Percentiles rank a stretch among this genome's conserved stretches.
These are phyloP conservation scores for Parvularia atlantis DNA, from an alignment of 78 protist genomes.

Conservation along the genomic window DNA sequence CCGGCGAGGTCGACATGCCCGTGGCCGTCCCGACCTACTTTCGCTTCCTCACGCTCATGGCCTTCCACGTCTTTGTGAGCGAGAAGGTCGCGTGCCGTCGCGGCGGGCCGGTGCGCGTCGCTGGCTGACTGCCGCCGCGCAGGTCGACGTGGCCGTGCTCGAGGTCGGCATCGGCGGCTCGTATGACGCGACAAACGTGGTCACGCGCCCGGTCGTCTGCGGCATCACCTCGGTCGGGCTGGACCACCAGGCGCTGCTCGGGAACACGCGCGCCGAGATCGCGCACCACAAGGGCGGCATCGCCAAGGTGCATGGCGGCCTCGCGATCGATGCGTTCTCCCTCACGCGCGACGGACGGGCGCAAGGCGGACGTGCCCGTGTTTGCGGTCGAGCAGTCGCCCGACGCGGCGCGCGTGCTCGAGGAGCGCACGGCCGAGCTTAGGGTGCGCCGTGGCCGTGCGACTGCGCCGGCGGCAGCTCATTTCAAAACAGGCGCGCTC, in stretches of 20 bases:
- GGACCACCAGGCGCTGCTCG: slow-evolving; percentile 45
- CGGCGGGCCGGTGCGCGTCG: too few relatives aligned
- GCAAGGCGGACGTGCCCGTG: too few relatives aligned
- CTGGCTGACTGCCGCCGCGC: too few relatives aligned
- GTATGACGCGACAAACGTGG: slow-evolving; percentile 22
- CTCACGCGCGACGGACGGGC: too few relatives aligned
- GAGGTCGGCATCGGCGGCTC: slow-evolving; percentile 34
- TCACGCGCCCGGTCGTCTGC: not conserved
- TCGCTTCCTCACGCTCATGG: slow-evolving; percentile 31
- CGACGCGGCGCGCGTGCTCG: not conserved
- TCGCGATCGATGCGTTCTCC: too few relatives aligned
- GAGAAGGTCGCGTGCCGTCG: slow-evolving; percentile 1
- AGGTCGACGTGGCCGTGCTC: not conserved
- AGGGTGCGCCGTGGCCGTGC: too few relatives aligned
- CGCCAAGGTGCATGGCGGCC: not conserved
- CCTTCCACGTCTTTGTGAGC: not conserved
- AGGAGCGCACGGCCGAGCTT: not conserved
- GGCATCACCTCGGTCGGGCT: slow-evolving; percentile 18
- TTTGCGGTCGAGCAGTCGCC: not conserved
- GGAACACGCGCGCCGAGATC: slow-evolving; percentile 31
- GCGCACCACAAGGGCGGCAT: slow-evolving; percentile 61
- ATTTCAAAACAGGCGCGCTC: too few relatives aligned
- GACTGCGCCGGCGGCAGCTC: too few relatives aligned
- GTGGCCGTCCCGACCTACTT: slow-evolving; percentile 34
- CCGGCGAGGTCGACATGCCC: not conserved